phyloP scores from a whole-genome alignment of 768 basidiomycete genomes.

The Mycena rosella region DNA sequence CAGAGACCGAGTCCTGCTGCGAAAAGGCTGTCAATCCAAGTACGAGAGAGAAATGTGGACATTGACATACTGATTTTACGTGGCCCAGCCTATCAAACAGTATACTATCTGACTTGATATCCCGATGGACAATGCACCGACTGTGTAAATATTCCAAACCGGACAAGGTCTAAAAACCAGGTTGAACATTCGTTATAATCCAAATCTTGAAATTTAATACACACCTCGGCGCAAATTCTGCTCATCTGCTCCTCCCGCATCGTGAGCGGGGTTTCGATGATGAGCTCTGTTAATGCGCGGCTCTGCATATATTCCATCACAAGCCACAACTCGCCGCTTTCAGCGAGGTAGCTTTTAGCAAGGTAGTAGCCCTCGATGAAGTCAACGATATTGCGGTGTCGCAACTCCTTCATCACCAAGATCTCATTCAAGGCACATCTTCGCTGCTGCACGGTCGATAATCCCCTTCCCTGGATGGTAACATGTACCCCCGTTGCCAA shows the following conservation, averaged over 20 bases:
- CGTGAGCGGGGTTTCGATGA: constrained; percentile 85
- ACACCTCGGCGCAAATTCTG: constrained; percentile 89
- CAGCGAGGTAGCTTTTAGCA: too few relatives aligned
- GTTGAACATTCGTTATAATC: constrained; percentile 16
- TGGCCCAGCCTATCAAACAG: constrained; percentile 91
- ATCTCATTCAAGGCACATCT: constrained; percentile 95
- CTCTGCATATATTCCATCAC: constrained; percentile 99
- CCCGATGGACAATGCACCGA: constrained; percentile 94
- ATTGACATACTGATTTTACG: constrained; percentile 90
- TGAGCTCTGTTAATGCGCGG: constrained; percentile 95
- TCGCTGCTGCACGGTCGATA: too few relatives aligned
- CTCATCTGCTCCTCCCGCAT: constrained; percentile 96
- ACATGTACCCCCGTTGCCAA: too few relatives aligned
- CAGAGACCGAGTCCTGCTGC: constrained; percentile 96
- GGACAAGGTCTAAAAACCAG: constrained; percentile 82
- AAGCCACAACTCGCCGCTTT: constrained; percentile 94
- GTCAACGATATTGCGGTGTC: constrained; percentile 97
- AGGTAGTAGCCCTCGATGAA: constrained; percentile 92
- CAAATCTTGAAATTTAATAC: not conserved
- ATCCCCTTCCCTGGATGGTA: too few relatives aligned
- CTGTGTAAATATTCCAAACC: constrained; percentile 93
- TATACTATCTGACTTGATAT: constrained; percentile 97
- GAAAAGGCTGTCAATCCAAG: not conserved
- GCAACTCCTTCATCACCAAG: constrained; percentile 97
- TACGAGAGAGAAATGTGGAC: not conserved